Conservation (phyloP, 805 yeast genomes). For the Ogataea minuta region DNA sequence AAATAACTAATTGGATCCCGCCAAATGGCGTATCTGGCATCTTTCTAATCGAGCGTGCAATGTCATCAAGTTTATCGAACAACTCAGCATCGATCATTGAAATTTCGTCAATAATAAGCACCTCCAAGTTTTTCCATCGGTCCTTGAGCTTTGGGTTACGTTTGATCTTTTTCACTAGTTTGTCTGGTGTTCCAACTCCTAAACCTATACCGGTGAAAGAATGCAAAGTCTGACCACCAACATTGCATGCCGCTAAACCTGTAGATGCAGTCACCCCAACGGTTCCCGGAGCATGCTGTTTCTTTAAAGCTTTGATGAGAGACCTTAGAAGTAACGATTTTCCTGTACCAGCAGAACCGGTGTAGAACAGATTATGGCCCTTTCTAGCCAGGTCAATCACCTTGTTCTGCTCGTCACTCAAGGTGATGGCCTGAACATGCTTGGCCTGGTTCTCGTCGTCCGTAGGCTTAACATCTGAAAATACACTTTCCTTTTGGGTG, state of each 20-base stretch:
- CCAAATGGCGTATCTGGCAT: slow-evolving; percentile 58
- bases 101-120: slow-evolving; percentile 72
- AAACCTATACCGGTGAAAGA: slow-evolving; percentile 78
- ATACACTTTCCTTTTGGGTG: slow-evolving; percentile 21
- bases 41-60: slow-evolving; percentile 52
- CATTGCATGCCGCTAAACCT: slow-evolving; percentile 79
- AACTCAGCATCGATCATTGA: slow-evolving; percentile 76
- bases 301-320: slow-evolving; percentile 52
- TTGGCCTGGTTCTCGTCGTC: slow-evolving; percentile 7
- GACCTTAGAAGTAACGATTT: slow-evolving; percentile 80
- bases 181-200: slow-evolving; percentile 52
- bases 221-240: slow-evolving; percentile 77
- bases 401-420: slow-evolving; percentile 61
- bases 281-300: slow-evolving; percentile 42
- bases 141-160: slow-evolving; percentile 46
- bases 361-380: slow-evolving; percentile 77
- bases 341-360: slow-evolving; percentile 99
- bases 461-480: slow-evolving; percentile 2
- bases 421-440: slow-evolving; percentile 29
- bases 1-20: slow-evolving; percentile 70
- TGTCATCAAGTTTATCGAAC: slow-evolving; percentile 58
- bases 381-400: slow-evolving; percentile 60
- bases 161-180: slow-evolving; percentile 50
- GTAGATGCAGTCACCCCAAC: slow-evolving; percentile 85
- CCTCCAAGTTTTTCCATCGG: slow-evolving; percentile 57